A percentile compares a stretch with the other conserved stretches of the same genome.
Conservation (phyloP, 1,284 basidiomycete species). For the Malassezia pachydermatis region DNA sequence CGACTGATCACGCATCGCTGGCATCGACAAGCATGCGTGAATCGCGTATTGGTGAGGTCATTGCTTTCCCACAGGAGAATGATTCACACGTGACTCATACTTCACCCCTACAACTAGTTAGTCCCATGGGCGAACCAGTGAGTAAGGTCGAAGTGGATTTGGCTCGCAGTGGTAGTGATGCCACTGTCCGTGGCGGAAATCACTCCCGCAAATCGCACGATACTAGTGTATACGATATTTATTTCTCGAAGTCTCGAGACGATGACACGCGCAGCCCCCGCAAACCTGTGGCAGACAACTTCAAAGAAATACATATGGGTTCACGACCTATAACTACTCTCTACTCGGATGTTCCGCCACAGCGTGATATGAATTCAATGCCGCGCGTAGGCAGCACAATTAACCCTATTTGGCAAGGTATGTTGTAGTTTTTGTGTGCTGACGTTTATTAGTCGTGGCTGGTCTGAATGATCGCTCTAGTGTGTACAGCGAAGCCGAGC, state of each 20-base stretch:
- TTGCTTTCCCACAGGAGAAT: slow-evolving; percentile 6
- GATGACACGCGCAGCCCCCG: background rate
- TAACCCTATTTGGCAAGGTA: slow-evolving; percentile 19
- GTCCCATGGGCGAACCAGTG: too few species aligned
- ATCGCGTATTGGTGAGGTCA: slow-evolving; percentile 5
- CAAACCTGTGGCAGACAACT: background rate
- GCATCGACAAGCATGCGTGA: background rate
- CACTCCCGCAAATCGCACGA: slow-evolving; percentile 4
- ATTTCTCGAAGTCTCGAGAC: background rate
- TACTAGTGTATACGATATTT: slow-evolving; percentile 15
- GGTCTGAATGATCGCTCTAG: slow-evolving; percentile 16
- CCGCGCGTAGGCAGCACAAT: background rate
- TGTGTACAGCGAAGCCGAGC: slow-evolving; percentile 9
- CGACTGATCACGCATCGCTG: slow-evolving; percentile 1
- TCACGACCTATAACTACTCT: background rate
- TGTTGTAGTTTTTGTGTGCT: too few species aligned
- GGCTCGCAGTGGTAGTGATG: too few species aligned
- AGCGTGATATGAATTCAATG: too few species aligned
- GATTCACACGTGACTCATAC: background rate
- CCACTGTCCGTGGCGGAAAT: too few species aligned
- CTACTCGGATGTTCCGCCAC: too few species aligned
- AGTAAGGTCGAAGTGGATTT: background rate
- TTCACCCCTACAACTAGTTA: too few species aligned
- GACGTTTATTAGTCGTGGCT: too few species aligned
- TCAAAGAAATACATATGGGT: slow-evolving; percentile 4